Conservation (phyloP, 1,284 basidiomycete genomes). For the Golubevia sp. region DNA sequence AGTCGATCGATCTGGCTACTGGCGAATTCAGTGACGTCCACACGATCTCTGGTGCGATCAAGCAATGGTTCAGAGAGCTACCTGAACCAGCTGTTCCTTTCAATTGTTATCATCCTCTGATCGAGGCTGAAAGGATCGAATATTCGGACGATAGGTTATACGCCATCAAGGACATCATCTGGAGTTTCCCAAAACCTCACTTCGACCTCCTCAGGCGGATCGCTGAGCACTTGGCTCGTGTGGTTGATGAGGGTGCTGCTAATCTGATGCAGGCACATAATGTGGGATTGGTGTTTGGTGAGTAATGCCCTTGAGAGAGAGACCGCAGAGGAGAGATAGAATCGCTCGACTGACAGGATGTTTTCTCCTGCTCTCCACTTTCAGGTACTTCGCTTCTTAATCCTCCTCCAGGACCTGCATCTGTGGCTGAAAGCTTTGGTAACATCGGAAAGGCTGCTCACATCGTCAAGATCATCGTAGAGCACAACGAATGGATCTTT, state of each 20-base stretch:
- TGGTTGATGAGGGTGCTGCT: constrained; percentile 39
- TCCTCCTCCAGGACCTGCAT: constrained; percentile 40
- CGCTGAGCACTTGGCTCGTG: constrained; percentile 44
- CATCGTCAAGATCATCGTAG: constrained; percentile 55
- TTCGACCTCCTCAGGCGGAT: constrained; percentile 48
- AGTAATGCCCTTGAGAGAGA: neutral
- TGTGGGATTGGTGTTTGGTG: constrained; percentile 56
- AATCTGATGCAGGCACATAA: constrained; percentile 60
- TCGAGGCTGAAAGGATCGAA: constrained; percentile 51
- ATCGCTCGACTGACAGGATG: neutral
- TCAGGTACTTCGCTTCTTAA: constrained; percentile 46
- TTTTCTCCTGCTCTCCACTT: neutral
- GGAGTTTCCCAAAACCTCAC: constrained; percentile 48
- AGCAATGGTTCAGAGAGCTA: constrained; percentile 56
- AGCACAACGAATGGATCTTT: constrained; percentile 54
- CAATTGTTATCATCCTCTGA: constrained; percentile 44
- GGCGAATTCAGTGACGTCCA: constrained; percentile 55
- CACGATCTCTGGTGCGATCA: constrained; percentile 51
- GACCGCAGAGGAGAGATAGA: neutral
- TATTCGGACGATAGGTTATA: constrained; percentile 43
- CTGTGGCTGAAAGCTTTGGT: constrained; percentile 38
- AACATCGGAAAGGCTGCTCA: constrained; percentile 56
- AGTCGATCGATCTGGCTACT: constrained; percentile 30
- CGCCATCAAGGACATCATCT: constrained; percentile 49
- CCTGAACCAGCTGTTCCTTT: constrained; percentile 57